Evolutionary conservation across 495 filamentous ascomycete genomes (phyloP).

Genomic region (Patellaria atrata): DNA sequence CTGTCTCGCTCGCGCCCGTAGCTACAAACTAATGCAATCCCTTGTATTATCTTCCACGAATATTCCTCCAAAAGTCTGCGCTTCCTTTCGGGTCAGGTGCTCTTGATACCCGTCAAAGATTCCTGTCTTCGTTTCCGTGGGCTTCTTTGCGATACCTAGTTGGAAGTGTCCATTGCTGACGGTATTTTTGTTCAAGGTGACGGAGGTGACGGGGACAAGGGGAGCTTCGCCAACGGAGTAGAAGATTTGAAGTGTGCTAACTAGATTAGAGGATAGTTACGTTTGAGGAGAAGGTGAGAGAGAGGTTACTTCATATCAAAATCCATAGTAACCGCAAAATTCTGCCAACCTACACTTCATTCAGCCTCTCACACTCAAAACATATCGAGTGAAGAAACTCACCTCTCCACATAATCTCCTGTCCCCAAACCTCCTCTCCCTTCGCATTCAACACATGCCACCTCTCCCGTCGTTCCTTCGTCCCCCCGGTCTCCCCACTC

Average conservation of each 20-base stretch:
- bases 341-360: conserved; percentile 16
- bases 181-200: conserved; percentile 8
- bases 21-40: conserved; percentile 8
- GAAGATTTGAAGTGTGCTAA: conserved; percentile 13
- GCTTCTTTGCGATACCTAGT: conserved; percentile 16
- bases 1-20: background rate
- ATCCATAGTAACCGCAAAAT: conserved; percentile 13
- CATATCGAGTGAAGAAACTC: too few species aligned
- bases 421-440: conserved; percentile 8
- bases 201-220: conserved; percentile 4
- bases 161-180: conserved; percentile 14
- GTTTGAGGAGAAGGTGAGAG: background rate
- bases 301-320: conserved; percentile 9
- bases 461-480: conserved; percentile 1
- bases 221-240: conserved; percentile 8
- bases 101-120: conserved; percentile 18
- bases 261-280: background rate
- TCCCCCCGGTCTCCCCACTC: conserved; percentile 8
- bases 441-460: conserved; percentile 9
- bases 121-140: conserved; percentile 15
- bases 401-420: background rate
- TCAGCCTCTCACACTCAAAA: too few species aligned
- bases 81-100: conserved; percentile 1
- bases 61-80: conserved; percentile 13
- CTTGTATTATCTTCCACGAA: conserved; percentile 12